Evolutionary conservation across 2,329 filamentous ascomycete genomes (phyloP).

Genomic region (Cercospora zeae-maydis): DNA sequence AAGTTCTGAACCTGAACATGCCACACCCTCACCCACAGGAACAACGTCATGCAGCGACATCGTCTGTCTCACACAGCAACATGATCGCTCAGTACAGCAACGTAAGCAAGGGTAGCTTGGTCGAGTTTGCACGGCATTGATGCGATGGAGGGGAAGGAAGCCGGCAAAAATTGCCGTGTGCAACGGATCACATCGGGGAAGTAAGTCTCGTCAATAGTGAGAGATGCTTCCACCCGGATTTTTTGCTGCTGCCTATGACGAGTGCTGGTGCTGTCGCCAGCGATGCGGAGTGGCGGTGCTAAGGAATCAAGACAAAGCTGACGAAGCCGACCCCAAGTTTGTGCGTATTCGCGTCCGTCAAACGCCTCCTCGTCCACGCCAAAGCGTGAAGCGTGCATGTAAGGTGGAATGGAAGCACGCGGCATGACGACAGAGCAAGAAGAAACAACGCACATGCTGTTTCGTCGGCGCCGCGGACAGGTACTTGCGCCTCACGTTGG

Average conservation of each 20-base stretch:
- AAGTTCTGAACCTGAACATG: not conserved
- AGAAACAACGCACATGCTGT: not conserved
- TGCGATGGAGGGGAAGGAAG: not conserved
- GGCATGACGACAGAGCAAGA: not conserved
- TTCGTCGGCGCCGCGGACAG: not conserved
- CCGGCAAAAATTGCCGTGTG: not conserved
- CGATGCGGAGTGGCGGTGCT: not conserved
- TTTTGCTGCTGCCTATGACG: not conserved
- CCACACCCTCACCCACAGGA: not conserved
- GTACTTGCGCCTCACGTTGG: not conserved
- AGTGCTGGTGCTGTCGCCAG: not conserved
- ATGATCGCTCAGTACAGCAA: not conserved
- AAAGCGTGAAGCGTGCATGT: too few relatives aligned
- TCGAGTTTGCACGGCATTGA: not conserved
- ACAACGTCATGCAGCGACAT: not conserved
- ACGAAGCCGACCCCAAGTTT: not conserved
- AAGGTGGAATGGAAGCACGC: not conserved
- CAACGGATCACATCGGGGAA: too few relatives aligned
- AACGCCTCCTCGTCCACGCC: too few relatives aligned
- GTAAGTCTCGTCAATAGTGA: too few relatives aligned
- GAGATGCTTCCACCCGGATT: not conserved
- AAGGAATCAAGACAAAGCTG: not conserved
- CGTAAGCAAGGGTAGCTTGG: not conserved
- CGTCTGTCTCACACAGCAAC: not conserved
- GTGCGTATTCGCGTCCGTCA: not conserved